Conservation (phyloP, 805 yeast species). For the Candida nemodendra region DNA sequence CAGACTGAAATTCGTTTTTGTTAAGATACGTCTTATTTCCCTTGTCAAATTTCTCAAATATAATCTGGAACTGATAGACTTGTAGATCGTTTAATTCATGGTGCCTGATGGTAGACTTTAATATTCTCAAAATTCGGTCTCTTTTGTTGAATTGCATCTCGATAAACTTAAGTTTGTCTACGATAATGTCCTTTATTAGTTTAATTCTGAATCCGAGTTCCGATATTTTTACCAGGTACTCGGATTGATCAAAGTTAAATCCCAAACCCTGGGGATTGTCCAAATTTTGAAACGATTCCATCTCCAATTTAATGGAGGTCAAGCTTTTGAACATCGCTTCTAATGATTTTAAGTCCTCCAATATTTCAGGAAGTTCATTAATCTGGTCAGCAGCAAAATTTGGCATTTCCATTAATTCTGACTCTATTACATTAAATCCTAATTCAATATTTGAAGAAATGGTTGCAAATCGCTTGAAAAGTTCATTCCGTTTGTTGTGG, state of each 20-base stretch:
- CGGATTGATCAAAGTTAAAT: slow-evolving; percentile 10
- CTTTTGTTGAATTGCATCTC: slow-evolving; percentile 37
- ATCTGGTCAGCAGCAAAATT: slow-evolving; percentile 40
- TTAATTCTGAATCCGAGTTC: slow-evolving; percentile 39
- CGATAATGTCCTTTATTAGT: slow-evolving; percentile 36
- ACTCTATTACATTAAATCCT: slow-evolving; percentile 18
- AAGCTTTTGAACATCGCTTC: slow-evolving; percentile 29
- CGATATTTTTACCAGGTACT: slow-evolving; percentile 22
- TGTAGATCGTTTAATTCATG: slow-evolving; percentile 9
- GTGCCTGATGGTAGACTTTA: slow-evolving; percentile 9
- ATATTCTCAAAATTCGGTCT: slow-evolving; percentile 20
- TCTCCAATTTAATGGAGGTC: slow-evolving; percentile 11
- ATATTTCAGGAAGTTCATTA: slow-evolving; percentile 31
- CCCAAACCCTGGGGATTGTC: slow-evolving; percentile 15
- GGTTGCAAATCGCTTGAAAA: slow-evolving; percentile 26
- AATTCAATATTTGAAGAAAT: slow-evolving; percentile 21
- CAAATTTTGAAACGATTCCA: slow-evolving; percentile 7
- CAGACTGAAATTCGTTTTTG: slow-evolving; percentile 42
- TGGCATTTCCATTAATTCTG: slow-evolving; percentile 14
- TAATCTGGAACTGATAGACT: slow-evolving; percentile 41
- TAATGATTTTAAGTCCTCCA: slow-evolving; percentile 37
- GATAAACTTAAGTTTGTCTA: slow-evolving; percentile 40
- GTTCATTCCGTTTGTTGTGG: slow-evolving; percentile 26
- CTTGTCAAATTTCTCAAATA: slow-evolving; percentile 40
- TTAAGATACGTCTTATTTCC: slow-evolving; percentile 37